phyloP scores from a whole-genome alignment of 768 basidiomycete genomes.

The Lactarius sanguifluus region DNA sequence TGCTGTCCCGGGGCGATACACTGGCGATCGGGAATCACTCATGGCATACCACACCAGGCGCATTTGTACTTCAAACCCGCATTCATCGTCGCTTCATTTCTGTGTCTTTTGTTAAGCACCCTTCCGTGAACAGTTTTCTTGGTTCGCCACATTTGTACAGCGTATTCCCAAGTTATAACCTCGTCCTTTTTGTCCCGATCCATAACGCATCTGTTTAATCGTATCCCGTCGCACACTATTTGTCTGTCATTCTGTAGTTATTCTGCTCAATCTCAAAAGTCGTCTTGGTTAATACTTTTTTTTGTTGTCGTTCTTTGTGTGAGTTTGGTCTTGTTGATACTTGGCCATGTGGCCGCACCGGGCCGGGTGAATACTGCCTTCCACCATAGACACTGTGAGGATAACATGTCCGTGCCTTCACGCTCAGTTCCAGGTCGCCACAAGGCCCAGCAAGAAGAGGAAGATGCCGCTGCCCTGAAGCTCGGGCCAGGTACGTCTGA shows the following conservation, averaged over 20 bases:
- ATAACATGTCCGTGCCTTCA: constrained; percentile 47
- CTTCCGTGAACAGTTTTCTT: constrained; percentile 34
- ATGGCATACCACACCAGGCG: constrained; percentile 40
- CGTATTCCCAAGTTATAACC: constrained; percentile 32
- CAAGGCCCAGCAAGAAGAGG: constrained; percentile 67
- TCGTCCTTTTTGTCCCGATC: constrained; percentile 34
- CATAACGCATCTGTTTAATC: constrained; percentile 60
- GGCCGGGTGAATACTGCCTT: neutral
- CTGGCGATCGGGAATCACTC: constrained; percentile 34
- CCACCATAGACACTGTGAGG: constrained; percentile 11
- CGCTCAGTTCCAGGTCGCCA: constrained; percentile 56
- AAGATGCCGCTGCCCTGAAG: constrained; percentile 83
- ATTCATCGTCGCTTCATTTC: constrained; percentile 35
- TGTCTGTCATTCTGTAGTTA: constrained; percentile 73
- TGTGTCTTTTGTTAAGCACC: constrained; percentile 35
- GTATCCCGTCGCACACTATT: constrained; percentile 60
- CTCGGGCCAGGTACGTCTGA: constrained; percentile 62
- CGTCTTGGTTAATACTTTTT: constrained; percentile 23
- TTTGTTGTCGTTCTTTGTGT: neutral
- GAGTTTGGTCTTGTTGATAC: constrained; percentile 5
- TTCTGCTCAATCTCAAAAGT: constrained; percentile 40
- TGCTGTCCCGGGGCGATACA: constrained; percentile 30
- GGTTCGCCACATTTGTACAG: constrained; percentile 38
- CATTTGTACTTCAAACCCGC: constrained; percentile 42
- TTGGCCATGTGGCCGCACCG: neutral